Evolutionary conservation across 495 filamentous ascomycete genomes (phyloP).

Genomic region (Talaromyces nanjingensis): DNA sequence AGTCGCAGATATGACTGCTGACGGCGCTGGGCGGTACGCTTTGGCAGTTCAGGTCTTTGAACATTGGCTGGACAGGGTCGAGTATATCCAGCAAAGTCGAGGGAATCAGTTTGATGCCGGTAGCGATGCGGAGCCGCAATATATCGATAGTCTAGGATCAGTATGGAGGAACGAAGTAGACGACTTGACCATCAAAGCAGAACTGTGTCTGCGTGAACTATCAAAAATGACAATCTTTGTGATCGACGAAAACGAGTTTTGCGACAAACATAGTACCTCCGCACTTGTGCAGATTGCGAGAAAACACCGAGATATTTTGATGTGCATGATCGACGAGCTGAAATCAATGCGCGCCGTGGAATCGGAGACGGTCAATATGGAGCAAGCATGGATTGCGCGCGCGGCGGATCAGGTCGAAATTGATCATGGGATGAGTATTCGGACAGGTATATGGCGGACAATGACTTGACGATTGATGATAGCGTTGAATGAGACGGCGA

Average conservation of each 20-base stretch:
- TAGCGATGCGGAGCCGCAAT: constrained; percentile 11
- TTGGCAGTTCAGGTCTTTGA: constrained; percentile 31
- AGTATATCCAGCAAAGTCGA: constrained; percentile 25
- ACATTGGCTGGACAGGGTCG: constrained; percentile 33
- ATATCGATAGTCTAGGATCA: constrained; percentile 36
- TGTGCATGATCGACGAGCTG: constrained; percentile 38
- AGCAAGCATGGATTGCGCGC: constrained; percentile 29
- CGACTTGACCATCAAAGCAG: constrained; percentile 29
- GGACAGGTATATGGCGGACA: constrained; percentile 3
- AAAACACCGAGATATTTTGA: constrained; percentile 25
- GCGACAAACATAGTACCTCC: constrained; percentile 15
- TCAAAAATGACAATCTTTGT: constrained; percentile 28
- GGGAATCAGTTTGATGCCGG: neutral
- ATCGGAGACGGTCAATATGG: constrained; percentile 28
- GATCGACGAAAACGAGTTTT: constrained; percentile 15
- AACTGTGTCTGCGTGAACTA: constrained; percentile 31
- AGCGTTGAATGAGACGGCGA: neutral
- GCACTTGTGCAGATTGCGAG: constrained; percentile 26
- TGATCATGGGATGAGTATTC: neutral
- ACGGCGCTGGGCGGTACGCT: constrained; percentile 26
- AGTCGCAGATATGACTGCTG: constrained; percentile 26
- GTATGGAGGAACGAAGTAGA: constrained; percentile 37
- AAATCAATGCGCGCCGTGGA: constrained; percentile 35
- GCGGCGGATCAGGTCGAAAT: constrained; percentile 18
- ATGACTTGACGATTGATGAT: neutral